Conservation (phyloP, 805 yeast species). For the Candida nitratophila region DNA sequence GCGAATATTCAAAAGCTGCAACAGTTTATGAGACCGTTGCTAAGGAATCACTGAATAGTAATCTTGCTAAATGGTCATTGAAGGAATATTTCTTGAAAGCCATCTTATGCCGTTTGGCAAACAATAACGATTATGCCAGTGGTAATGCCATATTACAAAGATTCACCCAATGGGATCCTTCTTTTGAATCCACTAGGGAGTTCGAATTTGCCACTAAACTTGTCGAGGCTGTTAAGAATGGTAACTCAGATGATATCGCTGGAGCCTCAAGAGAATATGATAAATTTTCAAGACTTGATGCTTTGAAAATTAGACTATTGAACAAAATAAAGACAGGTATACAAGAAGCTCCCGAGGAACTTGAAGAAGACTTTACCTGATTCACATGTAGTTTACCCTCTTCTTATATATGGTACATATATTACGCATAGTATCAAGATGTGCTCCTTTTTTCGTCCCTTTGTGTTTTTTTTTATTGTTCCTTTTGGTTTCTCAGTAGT, state of each 20-base stretch:
- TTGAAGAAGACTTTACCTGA: conserved; percentile 25
- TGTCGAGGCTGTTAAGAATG: conserved; percentile 67
- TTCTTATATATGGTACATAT: not conserved
- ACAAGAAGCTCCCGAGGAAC: conserved; percentile 21
- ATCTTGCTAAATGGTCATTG: conserved; percentile 80
- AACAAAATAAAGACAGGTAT: conserved; percentile 63
- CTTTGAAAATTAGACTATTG: conserved; percentile 80
- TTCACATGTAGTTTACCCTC: too few relatives aligned
- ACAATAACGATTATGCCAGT: conserved; percentile 72
- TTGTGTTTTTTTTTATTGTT: not conserved
- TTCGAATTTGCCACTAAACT: conserved; percentile 59
- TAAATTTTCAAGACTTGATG: conserved; percentile 82
- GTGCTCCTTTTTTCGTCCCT: not conserved
- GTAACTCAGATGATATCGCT: conserved; percentile 72
- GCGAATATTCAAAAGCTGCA: conserved; percentile 70
- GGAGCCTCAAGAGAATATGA: conserved; percentile 76
- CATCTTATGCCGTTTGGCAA: conserved; percentile 75
- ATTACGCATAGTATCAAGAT: not conserved
- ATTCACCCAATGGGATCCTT: conserved; percentile 64
- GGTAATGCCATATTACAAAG: conserved; percentile 66
- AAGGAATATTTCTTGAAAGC: conserved; percentile 88
- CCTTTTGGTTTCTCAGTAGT: too few relatives aligned
- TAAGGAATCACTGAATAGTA: conserved; percentile 64
- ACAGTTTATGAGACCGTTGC: conserved; percentile 74
- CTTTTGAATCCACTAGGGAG: conserved; percentile 73